These are phyloP conservation scores for Corynespora cassiicola DNA, from an alignment of 2,329 filamentous ascomycete genomes.

Conservation along the genomic window DNA sequence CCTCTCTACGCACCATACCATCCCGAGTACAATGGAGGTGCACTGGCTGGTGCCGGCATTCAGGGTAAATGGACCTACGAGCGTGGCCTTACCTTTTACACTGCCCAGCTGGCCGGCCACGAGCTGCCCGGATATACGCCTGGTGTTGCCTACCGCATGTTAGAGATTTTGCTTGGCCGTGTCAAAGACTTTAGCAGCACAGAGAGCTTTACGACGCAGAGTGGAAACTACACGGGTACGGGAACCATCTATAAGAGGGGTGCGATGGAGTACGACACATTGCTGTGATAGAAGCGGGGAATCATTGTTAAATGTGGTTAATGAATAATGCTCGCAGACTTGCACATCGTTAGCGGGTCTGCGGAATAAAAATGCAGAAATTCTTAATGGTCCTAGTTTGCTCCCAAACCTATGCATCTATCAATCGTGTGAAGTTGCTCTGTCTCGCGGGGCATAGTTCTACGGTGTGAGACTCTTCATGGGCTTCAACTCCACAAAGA, in stretches of 20 bases:
- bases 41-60: constrained; percentile 48
- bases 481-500: constrained; percentile 35
- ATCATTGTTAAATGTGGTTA: no score
- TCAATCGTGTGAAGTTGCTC: no score
- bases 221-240: constrained; percentile 38
- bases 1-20: constrained; percentile 54
- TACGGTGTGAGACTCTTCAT: no score
- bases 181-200: constrained; percentile 44
- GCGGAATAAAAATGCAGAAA: no score
- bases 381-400: no score
- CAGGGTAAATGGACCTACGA: constrained; percentile 51
- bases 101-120: constrained; percentile 50
- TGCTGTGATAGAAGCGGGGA: no score
- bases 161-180: constrained; percentile 52
- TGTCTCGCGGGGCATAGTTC: no score
- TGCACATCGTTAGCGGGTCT: no score
- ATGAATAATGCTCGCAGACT: no score
- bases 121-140: constrained; percentile 53
- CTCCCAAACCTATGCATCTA: no score
- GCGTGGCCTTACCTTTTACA: constrained; percentile 55
- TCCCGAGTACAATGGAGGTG: constrained; percentile 48
- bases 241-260: constrained; percentile 31
- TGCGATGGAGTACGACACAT: no score
- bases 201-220: constrained; percentile 43
- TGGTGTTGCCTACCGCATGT: constrained; percentile 48